Evolutionary conservation across 257 asterid genomes (phyloP), one percentile per base, ranked within the genome.

Genomic region (Plantago elongata): DNA sequence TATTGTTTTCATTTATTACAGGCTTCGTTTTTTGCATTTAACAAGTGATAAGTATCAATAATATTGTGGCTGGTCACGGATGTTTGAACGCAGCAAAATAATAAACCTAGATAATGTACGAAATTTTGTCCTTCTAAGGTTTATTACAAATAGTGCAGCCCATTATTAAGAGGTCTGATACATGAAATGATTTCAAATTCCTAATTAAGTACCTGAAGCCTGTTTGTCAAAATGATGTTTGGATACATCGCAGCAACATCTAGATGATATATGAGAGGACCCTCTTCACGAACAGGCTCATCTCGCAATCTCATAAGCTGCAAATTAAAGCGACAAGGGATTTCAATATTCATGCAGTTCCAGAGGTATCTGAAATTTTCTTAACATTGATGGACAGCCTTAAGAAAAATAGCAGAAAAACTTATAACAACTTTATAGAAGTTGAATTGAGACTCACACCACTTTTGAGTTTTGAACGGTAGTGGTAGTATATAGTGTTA

Each of bases 211-310:
- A 92, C 99, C 99, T 92, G 99, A 77, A 92, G 99, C 80, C 99
- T 87, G 81, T 92, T 92, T 11, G 99, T 92, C 75, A 92, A 72
- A 71, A 92, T 92, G 76, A 92, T 92, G 81, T 92, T 92, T 57
- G 99, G 99, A 71, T 92, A 92, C 99, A 92, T 92, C 61, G 99
- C 99, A 63, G 99, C 99, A 75, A 92, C 99, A 72, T 92, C 99
- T 54, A 92, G 95, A 83, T 92, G 99, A 75, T 92, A 92, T 73
- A 92, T 92, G 68, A 92, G 97, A 69, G 99, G 99, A 67, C 81
- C 81, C 65, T 89, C 99, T 69, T 89, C 99, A 42, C 85, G 78
- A 78, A 75, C 72, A 67, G 99, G 99, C 48, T 78, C 75, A 72
- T 85, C 89, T 69, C 83, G 83, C 80, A 92, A 73, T 55, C 68